Evolutionary conservation across 2,329 filamentous ascomycete species (phyloP).

Genomic region (Dactylellina drechsleri): DNA sequence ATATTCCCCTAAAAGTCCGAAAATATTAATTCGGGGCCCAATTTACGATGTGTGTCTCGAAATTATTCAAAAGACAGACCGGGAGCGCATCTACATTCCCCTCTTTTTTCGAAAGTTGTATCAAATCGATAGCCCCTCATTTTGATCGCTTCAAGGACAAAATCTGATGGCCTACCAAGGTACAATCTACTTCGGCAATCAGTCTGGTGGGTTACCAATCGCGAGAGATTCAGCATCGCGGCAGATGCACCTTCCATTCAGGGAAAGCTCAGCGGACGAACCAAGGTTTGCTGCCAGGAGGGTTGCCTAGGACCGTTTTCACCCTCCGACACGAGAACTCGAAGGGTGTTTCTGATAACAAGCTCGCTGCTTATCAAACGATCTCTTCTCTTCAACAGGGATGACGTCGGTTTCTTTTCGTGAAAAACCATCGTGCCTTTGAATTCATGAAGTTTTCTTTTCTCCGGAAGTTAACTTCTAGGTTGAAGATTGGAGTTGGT

Average conservation of each 20-base stretch:
- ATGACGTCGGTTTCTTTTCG: neutral
- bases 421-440: constrained; percentile 4
- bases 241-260: constrained; percentile 41
- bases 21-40: neutral
- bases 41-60: neutral
- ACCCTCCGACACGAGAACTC: constrained; percentile 20
- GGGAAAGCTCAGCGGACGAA: constrained; percentile 38
- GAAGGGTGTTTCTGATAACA: constrained; percentile 22
- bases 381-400: neutral
- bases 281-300: constrained; percentile 28
- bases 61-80: constrained; percentile 16
- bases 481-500: constrained; percentile 12
- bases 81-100: constrained; percentile 42
- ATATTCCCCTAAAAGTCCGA: neutral
- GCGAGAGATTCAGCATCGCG: constrained; percentile 19
- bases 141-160: neutral
- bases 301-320: constrained; percentile 47
- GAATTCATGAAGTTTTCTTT: constrained; percentile 1
- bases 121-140: constrained; percentile 14
- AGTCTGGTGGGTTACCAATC: constrained; percentile 15
- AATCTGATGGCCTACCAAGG: constrained; percentile 36
- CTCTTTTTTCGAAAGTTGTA: constrained; percentile 23
- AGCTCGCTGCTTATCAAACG: constrained; percentile 23
- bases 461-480: constrained; percentile 13
- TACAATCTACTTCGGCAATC: constrained; percentile 25